phyloP scores from a whole-genome alignment of 768 basidiomycete species.

The Lanmaoa pseudosensibilis region DNA sequence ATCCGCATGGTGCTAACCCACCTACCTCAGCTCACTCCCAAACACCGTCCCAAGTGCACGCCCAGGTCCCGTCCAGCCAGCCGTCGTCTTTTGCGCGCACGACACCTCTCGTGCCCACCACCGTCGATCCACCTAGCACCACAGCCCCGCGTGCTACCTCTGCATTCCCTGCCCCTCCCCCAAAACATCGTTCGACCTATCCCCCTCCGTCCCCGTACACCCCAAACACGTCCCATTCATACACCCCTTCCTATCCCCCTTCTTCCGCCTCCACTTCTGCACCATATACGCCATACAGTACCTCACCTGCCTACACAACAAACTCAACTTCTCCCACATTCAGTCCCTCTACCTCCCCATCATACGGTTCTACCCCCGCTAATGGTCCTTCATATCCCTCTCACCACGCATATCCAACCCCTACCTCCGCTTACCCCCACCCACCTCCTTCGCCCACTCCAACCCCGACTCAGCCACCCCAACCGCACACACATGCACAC shows the following conservation, averaged over 20 bases:
- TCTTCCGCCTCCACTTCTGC: slow-evolving; percentile 20
- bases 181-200: slow-evolving; percentile 24
- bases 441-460: slow-evolving; percentile 33
- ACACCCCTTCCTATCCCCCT: slow-evolving; percentile 13
- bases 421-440: slow-evolving; percentile 29
- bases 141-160: slow-evolving; percentile 8
- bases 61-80: slow-evolving; percentile 14
- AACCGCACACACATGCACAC: slow-evolving; percentile 20
- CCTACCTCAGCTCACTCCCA: slow-evolving; percentile 16
- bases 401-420: slow-evolving; percentile 23
- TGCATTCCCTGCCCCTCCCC: slow-evolving; percentile 14
- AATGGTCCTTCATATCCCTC: slow-evolving; percentile 16
- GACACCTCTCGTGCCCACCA: slow-evolving; percentile 31
- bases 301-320: slow-evolving; percentile 21
- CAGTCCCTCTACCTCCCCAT: slow-evolving; percentile 19
- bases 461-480: slow-evolving; percentile 29
- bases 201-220: slow-evolving; percentile 24
- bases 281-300: slow-evolving; percentile 22
- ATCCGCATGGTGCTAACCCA: slow-evolving; percentile 12
- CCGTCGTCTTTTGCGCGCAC: slow-evolving; percentile 25
- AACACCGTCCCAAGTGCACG: slow-evolving; percentile 20
- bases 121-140: slow-evolving; percentile 20
- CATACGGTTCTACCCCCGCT: slow-evolving; percentile 16
- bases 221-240: slow-evolving; percentile 16
- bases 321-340: slow-evolving; percentile 27